phyloP scores from a whole-genome alignment of 2,329 filamentous ascomycete species.

The Apiospora phragmitis region DNA sequence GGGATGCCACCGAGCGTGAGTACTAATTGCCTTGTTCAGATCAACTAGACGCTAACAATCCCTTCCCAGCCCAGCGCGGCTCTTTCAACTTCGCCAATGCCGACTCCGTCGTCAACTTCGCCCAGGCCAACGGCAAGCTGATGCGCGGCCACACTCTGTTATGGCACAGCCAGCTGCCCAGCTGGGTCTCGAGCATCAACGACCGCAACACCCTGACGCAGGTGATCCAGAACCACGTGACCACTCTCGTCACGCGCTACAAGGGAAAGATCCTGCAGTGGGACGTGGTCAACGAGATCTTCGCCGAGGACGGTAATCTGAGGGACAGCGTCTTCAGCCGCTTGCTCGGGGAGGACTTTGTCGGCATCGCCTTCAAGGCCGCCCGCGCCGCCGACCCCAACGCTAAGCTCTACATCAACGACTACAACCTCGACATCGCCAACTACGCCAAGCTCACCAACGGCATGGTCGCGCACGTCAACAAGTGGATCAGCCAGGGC shows the following conservation, averaged over 20 bases:
- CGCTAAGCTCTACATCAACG: constrained; percentile 73
- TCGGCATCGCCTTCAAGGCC: constrained; percentile 67
- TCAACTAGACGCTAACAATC: neutral
- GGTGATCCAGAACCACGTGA: constrained; percentile 59
- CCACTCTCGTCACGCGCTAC: constrained; percentile 52
- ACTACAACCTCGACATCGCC: constrained; percentile 63
- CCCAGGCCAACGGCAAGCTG: constrained; percentile 34
- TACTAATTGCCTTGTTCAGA: neutral
- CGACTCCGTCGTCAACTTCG: constrained; percentile 38
- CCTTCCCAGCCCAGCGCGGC: constrained; percentile 2
- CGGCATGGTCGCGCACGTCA: constrained; percentile 49
- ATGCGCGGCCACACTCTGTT: constrained; percentile 52
- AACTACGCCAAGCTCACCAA: constrained; percentile 53
- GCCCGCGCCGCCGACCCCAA: constrained; percentile 64
- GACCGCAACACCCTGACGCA: constrained; percentile 39
- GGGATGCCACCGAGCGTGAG: constrained; percentile 6
- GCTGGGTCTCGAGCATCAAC: constrained; percentile 14
- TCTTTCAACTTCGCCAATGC: constrained; percentile 12
- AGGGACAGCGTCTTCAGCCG: constrained; percentile 62
- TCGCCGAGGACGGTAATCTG: constrained; percentile 57
- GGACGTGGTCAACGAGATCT: constrained; percentile 64
- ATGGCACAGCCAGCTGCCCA: constrained; percentile 19
- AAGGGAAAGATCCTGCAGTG: constrained; percentile 54
- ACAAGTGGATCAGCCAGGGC: constrained; percentile 48
- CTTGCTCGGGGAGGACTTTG: constrained; percentile 66